These are phyloP conservation scores for Sinapis alba DNA, from an alignment of 441 rosid species.

Conservation along the genomic window DNA sequence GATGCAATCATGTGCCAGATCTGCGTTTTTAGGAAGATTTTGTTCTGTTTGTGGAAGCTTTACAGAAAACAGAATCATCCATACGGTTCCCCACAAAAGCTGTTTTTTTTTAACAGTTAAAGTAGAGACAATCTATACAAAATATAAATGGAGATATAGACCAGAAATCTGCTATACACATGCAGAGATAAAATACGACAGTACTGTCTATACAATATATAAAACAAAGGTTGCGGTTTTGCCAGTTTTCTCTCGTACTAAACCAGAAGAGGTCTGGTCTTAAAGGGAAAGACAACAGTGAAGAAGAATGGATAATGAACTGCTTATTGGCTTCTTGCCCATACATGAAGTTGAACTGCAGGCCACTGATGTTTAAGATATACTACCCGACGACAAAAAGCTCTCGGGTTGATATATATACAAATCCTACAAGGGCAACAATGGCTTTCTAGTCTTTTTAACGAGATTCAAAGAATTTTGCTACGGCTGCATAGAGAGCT, in stretches of 20 bases:
- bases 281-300: background rate
- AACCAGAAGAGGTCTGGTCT: slow-evolving; percentile 12
- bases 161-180: slow-evolving; percentile 30
- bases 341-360: background rate
- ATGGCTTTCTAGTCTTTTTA: slow-evolving; percentile 31
- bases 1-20: slow-evolving; percentile 36
- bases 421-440: slow-evolving; percentile 5
- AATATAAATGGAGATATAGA: slow-evolving; percentile 35
- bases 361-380: background rate
- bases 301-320: background rate
- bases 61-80: slow-evolving; percentile 1
- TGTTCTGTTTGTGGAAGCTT: slow-evolving; percentile 24
- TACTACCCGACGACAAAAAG: slow-evolving; percentile 10
- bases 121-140: slow-evolving; percentile 5
- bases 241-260: background rate
- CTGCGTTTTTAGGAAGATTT: slow-evolving; percentile 25
- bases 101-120: slow-evolving; percentile 15
- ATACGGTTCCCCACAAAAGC: slow-evolving; percentile 12
- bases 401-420: slow-evolving; percentile 14
- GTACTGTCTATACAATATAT: slow-evolving; percentile 14
- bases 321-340: slow-evolving; percentile 40
- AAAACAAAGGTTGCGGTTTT: slow-evolving; percentile 3
- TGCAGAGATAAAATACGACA: background rate
- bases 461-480: slow-evolving; percentile 64
- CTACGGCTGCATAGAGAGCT: slow-evolving; percentile 80